Percentiles rank a stretch among this genome's conserved stretches.
phyloP scores from a whole-genome alignment of 2,329 filamentous ascomycete species.

The Magnaporthiopsis poae region DNA sequence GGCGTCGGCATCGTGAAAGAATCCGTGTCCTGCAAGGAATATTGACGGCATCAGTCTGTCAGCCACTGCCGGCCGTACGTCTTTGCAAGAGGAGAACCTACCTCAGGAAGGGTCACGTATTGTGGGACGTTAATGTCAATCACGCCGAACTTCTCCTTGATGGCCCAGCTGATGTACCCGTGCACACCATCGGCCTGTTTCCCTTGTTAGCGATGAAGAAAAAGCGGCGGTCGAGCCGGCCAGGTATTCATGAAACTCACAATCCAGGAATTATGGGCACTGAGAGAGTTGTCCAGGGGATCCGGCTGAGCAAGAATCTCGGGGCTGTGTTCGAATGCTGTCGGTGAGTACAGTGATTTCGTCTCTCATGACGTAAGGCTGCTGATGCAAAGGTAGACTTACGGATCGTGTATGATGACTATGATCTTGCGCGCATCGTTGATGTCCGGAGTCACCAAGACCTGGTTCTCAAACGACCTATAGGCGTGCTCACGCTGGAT shows the following conservation, averaged over 20 bases:
- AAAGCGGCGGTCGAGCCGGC: not conserved
- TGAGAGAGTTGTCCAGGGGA: constrained; percentile 60
- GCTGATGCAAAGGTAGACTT: constrained; percentile 26
- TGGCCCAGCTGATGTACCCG: constrained; percentile 76
- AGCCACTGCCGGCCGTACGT: not conserved
- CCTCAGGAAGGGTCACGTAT: constrained; percentile 56
- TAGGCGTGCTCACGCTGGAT: constrained; percentile 65
- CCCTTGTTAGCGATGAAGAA: not conserved
- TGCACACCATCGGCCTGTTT: constrained; percentile 67
- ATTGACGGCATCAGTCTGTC: no score
- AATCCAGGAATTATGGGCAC: constrained; percentile 78
- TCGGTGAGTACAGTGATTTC: no score
- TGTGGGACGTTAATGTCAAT: constrained; percentile 88
- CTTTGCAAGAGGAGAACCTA: constrained; percentile 17
- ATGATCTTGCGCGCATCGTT: constrained; percentile 58
- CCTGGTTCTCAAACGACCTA: constrained; percentile 74
- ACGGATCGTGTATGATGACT: constrained; percentile 86
- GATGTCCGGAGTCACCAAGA: constrained; percentile 68
- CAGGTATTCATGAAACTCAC: constrained; percentile 42
- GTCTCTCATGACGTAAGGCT: no score
- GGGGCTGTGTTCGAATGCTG: constrained; percentile 38
- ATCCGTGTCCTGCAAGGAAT: constrained; percentile 33
- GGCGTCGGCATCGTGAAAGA: constrained; percentile 34
- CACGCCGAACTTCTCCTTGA: constrained; percentile 65
- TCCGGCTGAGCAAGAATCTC: constrained; percentile 60